Evolutionary conservation across 148 eudicot species (phyloP).

Genomic region (Fallopia convolvulus): DNA sequence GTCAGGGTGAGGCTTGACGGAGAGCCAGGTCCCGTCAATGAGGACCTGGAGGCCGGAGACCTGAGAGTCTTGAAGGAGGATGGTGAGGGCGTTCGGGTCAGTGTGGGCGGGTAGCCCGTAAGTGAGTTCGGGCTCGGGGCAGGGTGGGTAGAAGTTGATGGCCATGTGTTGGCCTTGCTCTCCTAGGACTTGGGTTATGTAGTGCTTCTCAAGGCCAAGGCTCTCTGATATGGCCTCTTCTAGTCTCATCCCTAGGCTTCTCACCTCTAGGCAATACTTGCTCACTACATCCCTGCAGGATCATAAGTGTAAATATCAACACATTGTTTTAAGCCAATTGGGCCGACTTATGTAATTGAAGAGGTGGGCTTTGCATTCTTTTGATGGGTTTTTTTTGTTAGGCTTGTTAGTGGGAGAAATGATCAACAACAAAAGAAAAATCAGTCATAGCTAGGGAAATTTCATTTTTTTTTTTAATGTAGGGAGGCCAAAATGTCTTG

Average conservation of each 20-base stretch:
- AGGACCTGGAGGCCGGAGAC: conserved; percentile 80
- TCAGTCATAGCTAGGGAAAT: too few species aligned
- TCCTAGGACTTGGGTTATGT: conserved; percentile 44
- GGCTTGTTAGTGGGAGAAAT: too few species aligned
- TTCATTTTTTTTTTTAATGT: too few species aligned
- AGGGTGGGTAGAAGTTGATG: conserved; percentile 74
- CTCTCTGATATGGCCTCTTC: conserved; percentile 73
- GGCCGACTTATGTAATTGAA: neutral
- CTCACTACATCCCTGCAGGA: conserved; percentile 49
- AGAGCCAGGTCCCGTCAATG: conserved; percentile 67
- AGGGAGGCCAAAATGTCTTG: too few species aligned
- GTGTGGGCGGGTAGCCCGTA: conserved; percentile 87
- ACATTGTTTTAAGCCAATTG: neutral
- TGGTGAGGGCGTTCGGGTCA: conserved; percentile 87
- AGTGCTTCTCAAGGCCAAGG: conserved; percentile 54
- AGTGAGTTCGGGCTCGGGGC: conserved; percentile 84
- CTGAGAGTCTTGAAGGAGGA: conserved; percentile 68
- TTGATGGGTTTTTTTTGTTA: neutral
- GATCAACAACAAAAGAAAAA: too few species aligned
- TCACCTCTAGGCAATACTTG: conserved; percentile 47
- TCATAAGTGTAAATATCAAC: too few species aligned
- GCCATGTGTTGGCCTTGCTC: conserved; percentile 98
- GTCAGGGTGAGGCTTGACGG: conserved; percentile 59
- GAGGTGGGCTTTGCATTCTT: neutral
- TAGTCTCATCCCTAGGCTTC: conserved; percentile 64